Percentiles rank a stretch among this genome's conserved stretches.
Evolutionary conservation across 768 basidiomycete species (phyloP).

Genomic region (Leccinum sublutescens): DNA sequence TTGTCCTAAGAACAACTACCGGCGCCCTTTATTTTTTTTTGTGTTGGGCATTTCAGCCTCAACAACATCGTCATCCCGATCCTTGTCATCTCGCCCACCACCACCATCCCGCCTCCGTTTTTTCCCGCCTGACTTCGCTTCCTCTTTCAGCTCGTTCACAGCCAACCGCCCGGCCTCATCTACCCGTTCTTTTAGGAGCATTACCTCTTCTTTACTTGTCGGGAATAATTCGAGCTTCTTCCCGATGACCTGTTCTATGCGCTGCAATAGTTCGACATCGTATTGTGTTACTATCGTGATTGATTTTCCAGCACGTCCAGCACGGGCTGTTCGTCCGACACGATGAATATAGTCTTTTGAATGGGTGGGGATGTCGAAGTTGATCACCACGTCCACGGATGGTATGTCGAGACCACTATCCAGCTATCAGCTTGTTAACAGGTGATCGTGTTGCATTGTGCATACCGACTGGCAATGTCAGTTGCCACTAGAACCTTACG

Average conservation of each 20-base stretch:
- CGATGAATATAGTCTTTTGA: slow-evolving; percentile 99
- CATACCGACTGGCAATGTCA: slow-evolving; percentile 89
- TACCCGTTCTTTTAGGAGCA: slow-evolving; percentile 83
- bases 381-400: slow-evolving; percentile 90
- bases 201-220: slow-evolving; percentile 85
- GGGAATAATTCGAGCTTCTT: slow-evolving; percentile 92
- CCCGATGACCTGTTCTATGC: slow-evolving; percentile 88
- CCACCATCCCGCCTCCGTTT: slow-evolving; percentile 50
- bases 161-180: slow-evolving; percentile 82
- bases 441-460: slow-evolving; percentile 5
- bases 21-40: slow-evolving; percentile 53
- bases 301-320: slow-evolving; percentile 94
- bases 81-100: slow-evolving; percentile 67
- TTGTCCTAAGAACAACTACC: slow-evolving; percentile 24
- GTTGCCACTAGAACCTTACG: slow-evolving; percentile 91
- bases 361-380: slow-evolving; percentile 96
- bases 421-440: slow-evolving; percentile 4
- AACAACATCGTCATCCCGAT: slow-evolving; percentile 89
- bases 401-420: slow-evolving; percentile 91
- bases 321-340: slow-evolving; percentile 95
- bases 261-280: slow-evolving; percentile 93
- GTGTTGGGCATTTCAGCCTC: slow-evolving; percentile 83
- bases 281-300: slow-evolving; percentile 99
- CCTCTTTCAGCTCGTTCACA: slow-evolving; percentile 78
- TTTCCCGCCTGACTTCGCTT: slow-evolving; percentile 49